Evolutionary conservation across 768 basidiomycete genomes (phyloP).

Genomic region (Auricularia cornea): DNA sequence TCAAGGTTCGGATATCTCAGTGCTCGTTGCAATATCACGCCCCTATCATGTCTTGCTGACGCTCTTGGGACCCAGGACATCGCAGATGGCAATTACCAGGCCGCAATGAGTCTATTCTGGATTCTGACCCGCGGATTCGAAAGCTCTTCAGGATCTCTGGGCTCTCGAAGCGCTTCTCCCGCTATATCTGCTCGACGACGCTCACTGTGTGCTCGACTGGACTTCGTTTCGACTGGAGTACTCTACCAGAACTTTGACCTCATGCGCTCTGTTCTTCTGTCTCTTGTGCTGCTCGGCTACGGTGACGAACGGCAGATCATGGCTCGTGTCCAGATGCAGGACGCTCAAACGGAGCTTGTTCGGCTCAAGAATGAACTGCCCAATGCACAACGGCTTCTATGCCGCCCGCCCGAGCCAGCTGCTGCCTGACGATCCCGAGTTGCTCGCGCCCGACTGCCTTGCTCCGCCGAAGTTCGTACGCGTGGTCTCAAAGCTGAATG

Average conservation of each 20-base stretch:
- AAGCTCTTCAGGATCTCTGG: too few relatives aligned
- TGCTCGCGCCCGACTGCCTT: conserved; percentile 1
- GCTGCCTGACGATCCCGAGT: conserved; percentile 4
- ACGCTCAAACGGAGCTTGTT: conserved; percentile 12
- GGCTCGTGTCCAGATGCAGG: conserved; percentile 14
- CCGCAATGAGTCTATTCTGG: too few relatives aligned
- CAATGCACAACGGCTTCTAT: conserved; percentile 24
- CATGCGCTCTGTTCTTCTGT: conserved; percentile 23
- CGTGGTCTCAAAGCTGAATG: conserved; percentile 20
- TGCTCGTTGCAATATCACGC: too few relatives aligned
- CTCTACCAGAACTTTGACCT: conserved; percentile 22
- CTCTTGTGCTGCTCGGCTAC: conserved; percentile 29
- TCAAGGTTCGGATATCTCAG: too few relatives aligned
- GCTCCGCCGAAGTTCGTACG: conserved; percentile 14
- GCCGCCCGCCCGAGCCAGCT: conserved; percentile 18
- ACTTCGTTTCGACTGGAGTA: conserved; percentile 26
- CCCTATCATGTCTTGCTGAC: too few relatives aligned
- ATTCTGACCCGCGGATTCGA: too few relatives aligned
- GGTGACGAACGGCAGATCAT: conserved; percentile 19
- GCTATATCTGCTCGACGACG: conserved; percentile 32
- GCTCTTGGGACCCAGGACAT: too few relatives aligned
- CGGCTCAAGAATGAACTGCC: conserved; percentile 23
- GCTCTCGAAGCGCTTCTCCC: too few relatives aligned
- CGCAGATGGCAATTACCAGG: too few relatives aligned
- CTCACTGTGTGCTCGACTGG: conserved; percentile 34